These are phyloP conservation scores for Clarkia xantiana DNA, from an alignment of 345 rosid species.

Conservation along the genomic window DNA sequence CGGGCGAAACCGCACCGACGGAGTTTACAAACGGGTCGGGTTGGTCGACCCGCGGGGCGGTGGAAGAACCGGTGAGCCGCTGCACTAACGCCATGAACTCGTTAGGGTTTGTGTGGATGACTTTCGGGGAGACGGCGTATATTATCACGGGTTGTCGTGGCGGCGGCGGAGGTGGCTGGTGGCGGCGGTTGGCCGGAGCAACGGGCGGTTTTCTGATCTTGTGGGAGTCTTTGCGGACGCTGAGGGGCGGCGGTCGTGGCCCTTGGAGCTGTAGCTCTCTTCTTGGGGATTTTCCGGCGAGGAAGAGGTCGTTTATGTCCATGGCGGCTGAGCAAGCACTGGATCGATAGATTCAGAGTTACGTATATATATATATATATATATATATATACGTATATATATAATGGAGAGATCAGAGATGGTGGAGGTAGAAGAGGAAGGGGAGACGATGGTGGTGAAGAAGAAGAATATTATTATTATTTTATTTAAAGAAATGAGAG, in stretches of 20 bases:
- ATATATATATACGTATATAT: too few relatives aligned
- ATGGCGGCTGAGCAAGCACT: not conserved
- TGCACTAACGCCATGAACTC: constrained; percentile 86
- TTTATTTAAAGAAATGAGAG: constrained; percentile 2
- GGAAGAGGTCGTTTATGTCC: constrained; percentile 24
- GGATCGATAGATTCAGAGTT: not conserved
- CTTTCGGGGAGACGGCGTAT: constrained; percentile 76
- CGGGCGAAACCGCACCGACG: constrained; percentile 52
- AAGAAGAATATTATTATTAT: not conserved
- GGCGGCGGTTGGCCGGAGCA: constrained; percentile 17
- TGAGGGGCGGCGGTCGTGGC: constrained; percentile 64
- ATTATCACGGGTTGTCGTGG: constrained; percentile 58
- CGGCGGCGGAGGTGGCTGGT: constrained; percentile 9
- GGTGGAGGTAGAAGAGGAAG: constrained; percentile 1
- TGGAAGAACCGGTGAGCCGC: constrained; percentile 63
- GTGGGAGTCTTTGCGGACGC: constrained; percentile 58
- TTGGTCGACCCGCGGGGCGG: constrained; percentile 8
- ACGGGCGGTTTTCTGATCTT: constrained; percentile 66
- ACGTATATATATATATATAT: not conserved
- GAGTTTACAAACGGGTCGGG: constrained; percentile 9
- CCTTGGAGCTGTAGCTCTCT: constrained; percentile 69
- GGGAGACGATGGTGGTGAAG: not conserved
- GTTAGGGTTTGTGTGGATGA: constrained; percentile 67
- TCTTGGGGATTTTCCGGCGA: constrained; percentile 41
- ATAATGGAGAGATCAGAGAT: not conserved